Evolutionary conservation across 1,284 basidiomycete species (phyloP), one percentile per base, ranked within the genome.

Genomic region (Moesziomyces sp.): DNA sequence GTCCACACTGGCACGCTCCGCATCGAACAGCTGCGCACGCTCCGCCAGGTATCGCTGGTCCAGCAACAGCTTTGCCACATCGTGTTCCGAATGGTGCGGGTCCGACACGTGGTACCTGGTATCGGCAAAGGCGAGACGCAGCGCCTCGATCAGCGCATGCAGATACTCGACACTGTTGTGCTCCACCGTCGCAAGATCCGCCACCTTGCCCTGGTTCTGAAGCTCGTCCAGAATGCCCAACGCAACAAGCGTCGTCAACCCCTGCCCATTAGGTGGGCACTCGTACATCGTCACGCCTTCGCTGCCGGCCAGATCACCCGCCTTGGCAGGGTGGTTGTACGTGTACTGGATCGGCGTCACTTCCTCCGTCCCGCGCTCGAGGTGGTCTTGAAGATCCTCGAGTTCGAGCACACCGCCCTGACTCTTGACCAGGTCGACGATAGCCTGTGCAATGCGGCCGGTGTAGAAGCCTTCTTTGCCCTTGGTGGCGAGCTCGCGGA

Each of bases 181-280:
- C 63, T 93, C 90, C 85, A 95, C 87, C 69, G 92, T 89, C 23
- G 90, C 84, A 1, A 97, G 85, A 19, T 92, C 88, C 59, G 88
- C 88, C 30, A 91, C 88, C 59, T 89, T 89, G 3, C 91, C 90
- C 79, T 90, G 88, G 53, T 89, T 88, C 84, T 96, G 91, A 23
- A 96, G 88, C 30, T 88, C 89, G 78, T 98, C 95, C 46, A 99
- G 86, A 58, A 99, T 93, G 1, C 95, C 96, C 9, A 98, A 87
- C 5, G 94, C 93, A 48, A 98, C 86, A 11, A 98, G 88, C 0
- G 95, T 93, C 1, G 93, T 94, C n/a, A 98, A 88, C 85, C 92
- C 95, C 89, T 97, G 94, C 16, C 95, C 94, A 82, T 96, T 97
- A 0, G 94, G 94, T 7, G 94, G 94, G 78, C 93, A 96, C 90